Conservation (phyloP, 179 eudicot species). For the Silene vulgaris region DNA sequence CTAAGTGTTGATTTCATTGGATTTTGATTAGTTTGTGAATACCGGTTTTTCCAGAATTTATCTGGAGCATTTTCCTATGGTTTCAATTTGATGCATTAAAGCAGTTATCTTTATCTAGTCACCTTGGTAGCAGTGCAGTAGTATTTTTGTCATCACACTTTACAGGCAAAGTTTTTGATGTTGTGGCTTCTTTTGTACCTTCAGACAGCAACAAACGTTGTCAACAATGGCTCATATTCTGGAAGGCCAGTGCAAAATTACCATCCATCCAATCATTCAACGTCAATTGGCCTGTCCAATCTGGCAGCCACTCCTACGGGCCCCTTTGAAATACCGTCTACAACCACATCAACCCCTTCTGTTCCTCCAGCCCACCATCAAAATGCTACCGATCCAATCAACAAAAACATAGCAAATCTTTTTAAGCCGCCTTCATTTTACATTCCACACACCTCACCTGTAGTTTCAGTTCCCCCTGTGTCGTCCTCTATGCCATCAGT, state of each 20-base stretch:
- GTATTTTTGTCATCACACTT: neutral
- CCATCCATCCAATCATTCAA: slow-evolving; percentile 28
- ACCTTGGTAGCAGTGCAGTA: neutral
- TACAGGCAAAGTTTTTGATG: slow-evolving; percentile 10
- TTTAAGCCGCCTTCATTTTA: slow-evolving; percentile 71
- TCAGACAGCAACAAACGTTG: slow-evolving; percentile 56
- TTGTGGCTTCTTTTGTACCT: slow-evolving; percentile 13
- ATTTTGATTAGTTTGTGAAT: neutral
- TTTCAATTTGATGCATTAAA: neutral
- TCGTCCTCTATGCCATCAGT: slow-evolving; percentile 47
- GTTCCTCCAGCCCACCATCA: slow-evolving; percentile 37
- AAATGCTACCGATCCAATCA: slow-evolving; percentile 36
- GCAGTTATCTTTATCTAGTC: neutral
- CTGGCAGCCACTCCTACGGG: slow-evolving; percentile 23
- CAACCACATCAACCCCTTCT: slow-evolving; percentile 32
- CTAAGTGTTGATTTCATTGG: neutral
- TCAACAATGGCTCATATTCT: slow-evolving; percentile 33
- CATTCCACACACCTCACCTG: slow-evolving; percentile 42
- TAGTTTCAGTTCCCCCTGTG: slow-evolving; percentile 35
- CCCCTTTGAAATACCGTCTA: slow-evolving; percentile 26
- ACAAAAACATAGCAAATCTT: slow-evolving; percentile 47
- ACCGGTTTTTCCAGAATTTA: neutral
- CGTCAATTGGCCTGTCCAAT: slow-evolving; percentile 17
- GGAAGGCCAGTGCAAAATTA: slow-evolving; percentile 38
- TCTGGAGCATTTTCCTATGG: neutral